Base-by-base conservation (phyloP, 345 rosid species). In the Populus euphratica region DNA sequence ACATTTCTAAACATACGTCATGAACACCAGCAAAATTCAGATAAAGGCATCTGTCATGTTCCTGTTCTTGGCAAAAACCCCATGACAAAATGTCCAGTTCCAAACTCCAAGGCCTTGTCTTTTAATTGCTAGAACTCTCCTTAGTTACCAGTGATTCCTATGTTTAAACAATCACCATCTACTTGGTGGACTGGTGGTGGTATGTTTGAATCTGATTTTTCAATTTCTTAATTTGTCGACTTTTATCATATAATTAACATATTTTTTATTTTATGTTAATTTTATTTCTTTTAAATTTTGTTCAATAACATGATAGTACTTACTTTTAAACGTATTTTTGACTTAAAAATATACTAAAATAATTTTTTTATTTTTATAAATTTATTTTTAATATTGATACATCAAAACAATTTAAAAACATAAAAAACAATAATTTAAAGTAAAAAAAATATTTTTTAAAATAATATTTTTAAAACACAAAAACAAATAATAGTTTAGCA, bases 231-330 rank as follows among this genome's bases (percentile, higher is more conserved):
- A 27, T 27, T 47, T 14, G 50, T 47, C 8, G 3, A 7, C 21
- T 54, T 52, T 18, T 21, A 21, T 54, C n/a, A 20, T 54, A 2
- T 21, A 8, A 21, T 54, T 54, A 9, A n/a, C 61, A 54, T 21
- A 0, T 54, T 21, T 54, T 25, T 54, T 54, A 21, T 21, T 54
- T 54, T 21, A 20, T 54, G 3, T 8, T 6, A 0, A 54, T 13
- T 41, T 2, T 2, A 2, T 10, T 12, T 41, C 14, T 41, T 33
- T 33, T 4, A 4, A 33, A 33, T 5, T 33, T 33, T 33, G 5
- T 33, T 33, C 0, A 4, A 0, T 33, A 33, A 33, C 5, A 0
- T 33, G 35, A 0, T 3, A 33, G 35, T 33, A 0, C 0, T 2
- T 31, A 5, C 0, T 33, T 33, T 33, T 33, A 33, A 33, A 0